Conservation (phyloP, 2,329 filamentous ascomycete species). For the Aphanocladium album region DNA sequence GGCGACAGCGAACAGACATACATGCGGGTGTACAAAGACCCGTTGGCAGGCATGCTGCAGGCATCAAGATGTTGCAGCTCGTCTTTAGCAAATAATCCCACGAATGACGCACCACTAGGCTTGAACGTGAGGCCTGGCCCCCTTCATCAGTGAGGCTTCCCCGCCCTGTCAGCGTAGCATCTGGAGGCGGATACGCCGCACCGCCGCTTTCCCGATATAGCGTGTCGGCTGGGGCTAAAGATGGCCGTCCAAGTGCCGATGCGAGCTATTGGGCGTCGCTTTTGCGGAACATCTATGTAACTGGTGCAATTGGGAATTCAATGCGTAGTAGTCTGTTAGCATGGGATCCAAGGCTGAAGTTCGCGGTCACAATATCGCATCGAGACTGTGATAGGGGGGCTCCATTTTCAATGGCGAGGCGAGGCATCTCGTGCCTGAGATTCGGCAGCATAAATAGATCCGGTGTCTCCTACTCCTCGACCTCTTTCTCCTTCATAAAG, state of each 20-base stretch:
- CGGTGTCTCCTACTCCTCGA: background rate
- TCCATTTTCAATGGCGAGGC: background rate
- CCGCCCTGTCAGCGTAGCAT: slow-evolving; percentile 13
- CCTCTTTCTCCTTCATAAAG: background rate
- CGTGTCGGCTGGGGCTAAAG: background rate
- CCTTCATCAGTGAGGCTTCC: background rate
- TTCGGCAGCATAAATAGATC: background rate
- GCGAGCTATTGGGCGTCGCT: background rate
- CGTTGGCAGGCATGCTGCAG: background rate
- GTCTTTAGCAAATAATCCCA: background rate
- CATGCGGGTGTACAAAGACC: background rate
- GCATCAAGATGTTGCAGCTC: background rate
- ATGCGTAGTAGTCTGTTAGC: background rate
- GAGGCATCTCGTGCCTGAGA: background rate
- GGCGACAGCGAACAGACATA: background rate
- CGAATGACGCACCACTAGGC: background rate
- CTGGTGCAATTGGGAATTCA: background rate
- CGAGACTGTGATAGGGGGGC: background rate
- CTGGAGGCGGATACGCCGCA: background rate
- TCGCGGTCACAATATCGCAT: background rate
- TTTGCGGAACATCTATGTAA: background rate
- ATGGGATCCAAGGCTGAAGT: background rate
- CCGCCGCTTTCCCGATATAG: background rate
- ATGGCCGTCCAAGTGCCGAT: slow-evolving; percentile 1
- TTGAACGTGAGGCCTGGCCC: background rate